Evolutionary conservation across 345 rosid species (phyloP), one percentile per base, ranked within the genome.

Genomic region (Eucalyptus urophylla): DNA sequence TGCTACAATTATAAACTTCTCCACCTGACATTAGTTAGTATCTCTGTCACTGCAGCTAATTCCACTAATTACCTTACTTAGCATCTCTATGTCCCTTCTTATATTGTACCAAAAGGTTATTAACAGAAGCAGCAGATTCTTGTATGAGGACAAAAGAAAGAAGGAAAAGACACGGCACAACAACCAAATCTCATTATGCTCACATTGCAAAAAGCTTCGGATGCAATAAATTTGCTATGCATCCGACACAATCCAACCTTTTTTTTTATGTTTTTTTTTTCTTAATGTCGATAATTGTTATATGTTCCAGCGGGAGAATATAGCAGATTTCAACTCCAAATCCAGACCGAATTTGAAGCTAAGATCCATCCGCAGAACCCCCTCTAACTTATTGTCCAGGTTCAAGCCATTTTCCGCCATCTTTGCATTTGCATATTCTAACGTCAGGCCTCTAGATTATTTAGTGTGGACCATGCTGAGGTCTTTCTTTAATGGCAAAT

Each of bases 261-360:
- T 65, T 65, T 65, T 29, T 13, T 65, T 4, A 8, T 69, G 3
- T 8, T 19, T 69, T 33, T n/a, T 65, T 31, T 67, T 8, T 8
- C 21, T 69, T 15, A 16, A 4, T 16, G 80, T 4, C 43, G 1
- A 33, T 31, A 69, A 17, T 3, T 16, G 6, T 67, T 33, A 19
- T 5, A 10, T 5, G 45, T 37, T 37, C 40, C 5, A 0, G 45
- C 5, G 3, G 5, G 2, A 31, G 40, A 1, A 56, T 56, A 15
- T 31, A 65, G 76, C 76, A n/a, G 8, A 65, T 65, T 24, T 56
- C 76, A 31, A 5, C 43, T 8, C 43, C 43, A 1, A 31, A 67
- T 37, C 40, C 60, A 54, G 58, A 54, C 58, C 31, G 5, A 65
- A 65, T n/a, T n/a, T 2, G 21, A 65, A 65, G 40, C 21, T n/a